Evolutionary conservation across 2,329 filamentous ascomycete species (phyloP), one percentile per base, ranked within the genome.

Genomic region (Colletotrichum musicola): DNA sequence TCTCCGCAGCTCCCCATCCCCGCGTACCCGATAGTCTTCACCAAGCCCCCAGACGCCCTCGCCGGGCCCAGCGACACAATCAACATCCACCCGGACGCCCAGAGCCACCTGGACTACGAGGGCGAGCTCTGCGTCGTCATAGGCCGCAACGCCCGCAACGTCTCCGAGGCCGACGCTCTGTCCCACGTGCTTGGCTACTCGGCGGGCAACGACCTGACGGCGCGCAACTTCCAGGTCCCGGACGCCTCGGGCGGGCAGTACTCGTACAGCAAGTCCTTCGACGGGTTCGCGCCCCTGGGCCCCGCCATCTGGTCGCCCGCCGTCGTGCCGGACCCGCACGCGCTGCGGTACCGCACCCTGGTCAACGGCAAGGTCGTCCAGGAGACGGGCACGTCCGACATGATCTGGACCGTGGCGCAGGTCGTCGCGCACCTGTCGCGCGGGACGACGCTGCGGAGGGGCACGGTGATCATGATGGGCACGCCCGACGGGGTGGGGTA

Each of bases 121-220:
- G 84, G 82, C 0, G 85, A 88, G 71, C 80, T 88, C 62, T 82
- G 79, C 6, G 79, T 88, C 35, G 78, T 87, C 4, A 83, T 87
- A 27, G 82, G 82, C 10, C 79, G 81, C 44, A 78, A 81, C 38
- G 81, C 79, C 60, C 86, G 85, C 71, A 81, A 87, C 60, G 80
- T 87, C 3, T 71, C 77, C 4, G 82, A 84, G 57, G 78, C 77
- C 1, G 80, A 87, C 30, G 84, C 85, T 4, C 71, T 83, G 4
- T 79, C 83, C 25, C 86, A 87, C 72, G 79, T 89, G 2, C 81
- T 88, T 1, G 87, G 86, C 35, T 89, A 88, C 70, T 86, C 86
- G 0, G 83, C 83, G 25, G 84, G 83, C 40, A 89, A 89, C 74
- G 85, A 87, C 69, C 73, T 87, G 18, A 84, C 84, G 1, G 83